A percentile compares a stretch with the other conserved stretches of the same genome.
Conservation (phyloP, 208 protist species). For the Acanthamoeba royreba region DNA sequence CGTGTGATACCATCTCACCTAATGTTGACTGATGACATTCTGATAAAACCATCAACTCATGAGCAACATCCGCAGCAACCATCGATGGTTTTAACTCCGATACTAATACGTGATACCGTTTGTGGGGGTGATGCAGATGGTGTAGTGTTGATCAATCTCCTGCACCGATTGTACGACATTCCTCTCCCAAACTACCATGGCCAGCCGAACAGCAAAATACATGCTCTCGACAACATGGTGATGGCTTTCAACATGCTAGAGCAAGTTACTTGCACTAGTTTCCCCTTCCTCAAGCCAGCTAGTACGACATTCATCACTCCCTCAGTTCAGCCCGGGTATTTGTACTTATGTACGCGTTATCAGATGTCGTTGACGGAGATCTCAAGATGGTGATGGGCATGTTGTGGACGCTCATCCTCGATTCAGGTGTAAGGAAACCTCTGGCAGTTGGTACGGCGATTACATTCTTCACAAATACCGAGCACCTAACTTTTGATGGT, state of each 20-base stretch:
- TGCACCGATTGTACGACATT: not conserved
- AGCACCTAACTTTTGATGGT: not conserved
- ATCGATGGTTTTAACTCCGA: not conserved
- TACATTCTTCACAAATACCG: not conserved
- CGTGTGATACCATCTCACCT: not conserved
- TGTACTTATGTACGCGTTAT: not conserved
- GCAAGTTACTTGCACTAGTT: not conserved
- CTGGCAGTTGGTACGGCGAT: not conserved
- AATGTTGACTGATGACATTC: not conserved
- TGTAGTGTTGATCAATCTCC: constrained; percentile 1
- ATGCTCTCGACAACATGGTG: not conserved
- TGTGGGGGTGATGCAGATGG: not conserved
- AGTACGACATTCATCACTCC: not conserved
- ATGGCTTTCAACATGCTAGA: constrained; percentile 36
- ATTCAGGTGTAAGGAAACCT: constrained; percentile 5
- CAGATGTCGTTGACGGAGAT: constrained; percentile 22
- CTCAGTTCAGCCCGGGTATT: not conserved
- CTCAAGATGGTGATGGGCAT: constrained; percentile 31
- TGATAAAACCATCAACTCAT: not conserved
- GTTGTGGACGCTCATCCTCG: constrained; percentile 34
- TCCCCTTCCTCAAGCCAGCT: constrained; percentile 18
- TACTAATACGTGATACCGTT: not conserved
- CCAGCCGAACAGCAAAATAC: not conserved
- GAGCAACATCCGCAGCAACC: not conserved
- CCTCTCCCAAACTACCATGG: not conserved